phyloP scores from a whole-genome alignment of 306 rosid species.

The Casuarina equisetifolia region DNA sequence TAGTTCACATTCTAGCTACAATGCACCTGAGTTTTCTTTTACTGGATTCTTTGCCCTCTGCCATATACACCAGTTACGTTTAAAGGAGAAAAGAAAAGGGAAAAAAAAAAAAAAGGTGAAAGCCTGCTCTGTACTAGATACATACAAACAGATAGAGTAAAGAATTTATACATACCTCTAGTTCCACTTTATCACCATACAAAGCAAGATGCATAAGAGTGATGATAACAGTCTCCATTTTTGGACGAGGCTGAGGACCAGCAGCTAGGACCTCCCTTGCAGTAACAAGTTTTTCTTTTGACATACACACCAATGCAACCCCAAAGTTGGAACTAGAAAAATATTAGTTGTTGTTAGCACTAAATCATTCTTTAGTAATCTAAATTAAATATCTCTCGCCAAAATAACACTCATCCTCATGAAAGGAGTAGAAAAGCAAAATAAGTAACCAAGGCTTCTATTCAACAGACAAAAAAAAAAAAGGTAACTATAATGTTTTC shows the following conservation, averaged over 20 bases:
- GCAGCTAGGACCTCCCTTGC: constrained; percentile 74
- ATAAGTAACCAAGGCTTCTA: neutral
- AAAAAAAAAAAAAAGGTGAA: neutral
- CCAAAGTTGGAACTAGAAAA: constrained; percentile 75
- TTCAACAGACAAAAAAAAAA: neutral
- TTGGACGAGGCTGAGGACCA: constrained; percentile 70
- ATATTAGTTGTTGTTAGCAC: constrained; percentile 21
- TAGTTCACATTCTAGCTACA: neutral
- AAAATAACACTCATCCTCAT: neutral
- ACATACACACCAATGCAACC: constrained; percentile 60
- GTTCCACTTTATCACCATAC: constrained; percentile 77
- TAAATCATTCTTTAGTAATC: neutral
- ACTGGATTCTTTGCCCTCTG: neutral
- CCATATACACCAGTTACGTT: constrained; percentile 6
- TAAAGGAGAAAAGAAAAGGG: neutral
- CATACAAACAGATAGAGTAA: neutral
- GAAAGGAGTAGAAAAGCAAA: neutral
- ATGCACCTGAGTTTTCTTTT: neutral
- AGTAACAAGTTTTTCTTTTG: constrained; percentile 57
- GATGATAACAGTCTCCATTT: constrained; percentile 71
- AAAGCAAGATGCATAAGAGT: constrained; percentile 89
- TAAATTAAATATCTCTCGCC: neutral
- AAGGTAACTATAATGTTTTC: too few relatives aligned
- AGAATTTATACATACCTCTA: constrained; percentile 53
- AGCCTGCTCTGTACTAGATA: neutral